Conservation (phyloP, 257 asterid genomes). For the Eustoma russellianum region DNA sequence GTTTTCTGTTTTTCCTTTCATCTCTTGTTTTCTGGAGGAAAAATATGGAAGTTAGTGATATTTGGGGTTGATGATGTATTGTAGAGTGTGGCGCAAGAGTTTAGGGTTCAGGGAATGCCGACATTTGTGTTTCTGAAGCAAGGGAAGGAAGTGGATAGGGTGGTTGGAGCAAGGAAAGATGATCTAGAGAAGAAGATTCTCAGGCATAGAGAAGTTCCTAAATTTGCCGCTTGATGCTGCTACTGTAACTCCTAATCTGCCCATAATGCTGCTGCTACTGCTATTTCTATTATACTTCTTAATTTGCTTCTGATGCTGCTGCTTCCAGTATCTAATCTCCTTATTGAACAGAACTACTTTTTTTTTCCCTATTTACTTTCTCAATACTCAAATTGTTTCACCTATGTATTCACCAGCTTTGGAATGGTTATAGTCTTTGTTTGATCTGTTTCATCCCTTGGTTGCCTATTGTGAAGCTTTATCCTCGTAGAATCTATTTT, state of each 20-base stretch:
- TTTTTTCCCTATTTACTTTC: too few relatives aligned
- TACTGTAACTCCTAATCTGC: neutral
- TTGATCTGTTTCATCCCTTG: too few relatives aligned
- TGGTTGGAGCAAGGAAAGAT: conserved; percentile 62
- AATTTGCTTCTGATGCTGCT: too few relatives aligned
- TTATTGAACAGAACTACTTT: too few relatives aligned
- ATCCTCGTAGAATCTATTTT: too few relatives aligned
- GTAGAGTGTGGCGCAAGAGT: conserved; percentile 65
- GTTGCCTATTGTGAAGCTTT: too few relatives aligned
- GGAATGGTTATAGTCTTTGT: too few relatives aligned
- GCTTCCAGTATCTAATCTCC: too few relatives aligned
- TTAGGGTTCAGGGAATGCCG: conserved; percentile 73
- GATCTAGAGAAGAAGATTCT: conserved; percentile 64
- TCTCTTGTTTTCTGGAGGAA: neutral
- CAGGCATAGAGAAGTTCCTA: conserved; percentile 72
- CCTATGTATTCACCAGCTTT: too few relatives aligned
- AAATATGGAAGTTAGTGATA: neutral
- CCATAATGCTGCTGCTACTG: neutral
- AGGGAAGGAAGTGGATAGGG: conserved; percentile 70
- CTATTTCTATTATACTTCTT: too few relatives aligned
- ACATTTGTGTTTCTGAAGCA: conserved; percentile 75
- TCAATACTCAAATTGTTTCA: too few relatives aligned
- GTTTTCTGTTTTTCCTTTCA: too few relatives aligned
- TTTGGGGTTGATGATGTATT: conserved; percentile 4
- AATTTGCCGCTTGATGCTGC: conserved; percentile 61